A percentile compares a stretch with the other conserved stretches of the same genome.
Evolutionary conservation across 805 yeast species (phyloP).

Genomic region (Barnettozyma salicaria): DNA sequence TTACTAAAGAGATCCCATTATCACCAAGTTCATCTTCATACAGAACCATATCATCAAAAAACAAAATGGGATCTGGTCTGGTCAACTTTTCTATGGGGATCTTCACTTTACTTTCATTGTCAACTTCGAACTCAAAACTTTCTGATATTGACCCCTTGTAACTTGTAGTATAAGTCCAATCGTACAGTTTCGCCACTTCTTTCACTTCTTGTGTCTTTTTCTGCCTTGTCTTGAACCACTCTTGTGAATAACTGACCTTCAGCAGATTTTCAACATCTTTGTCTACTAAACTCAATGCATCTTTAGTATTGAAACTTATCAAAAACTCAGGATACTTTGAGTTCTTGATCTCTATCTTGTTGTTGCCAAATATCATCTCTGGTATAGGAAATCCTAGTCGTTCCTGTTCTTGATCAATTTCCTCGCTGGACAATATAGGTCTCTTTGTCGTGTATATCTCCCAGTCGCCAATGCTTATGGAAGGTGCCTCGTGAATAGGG

Average conservation of each 20-base stretch:
- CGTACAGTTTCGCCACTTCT: conserved; percentile 75
- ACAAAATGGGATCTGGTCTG: conserved; percentile 77
- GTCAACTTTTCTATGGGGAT: conserved; percentile 70
- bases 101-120: conserved; percentile 23
- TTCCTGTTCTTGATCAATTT: conserved; percentile 58
- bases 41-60: conserved; percentile 81
- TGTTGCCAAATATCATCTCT: conserved; percentile 95
- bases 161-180: conserved; percentile 90
- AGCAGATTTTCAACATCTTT: conserved; percentile 46
- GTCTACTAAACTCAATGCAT: conserved; percentile 59
- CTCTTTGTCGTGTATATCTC: conserved; percentile 61
- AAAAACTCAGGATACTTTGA: conserved; percentile 32
- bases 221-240: conserved; percentile 52
- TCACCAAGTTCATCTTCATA: conserved; percentile 97
- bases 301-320: conserved; percentile 68
- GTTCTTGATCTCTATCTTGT: conserved; percentile 49
- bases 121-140: conserved; percentile 21
- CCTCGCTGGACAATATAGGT: conserved; percentile 71
- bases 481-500: conserved; percentile 61
- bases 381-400: conserved; percentile 78
- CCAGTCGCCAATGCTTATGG: conserved; percentile 73
- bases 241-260: conserved; percentile 80
- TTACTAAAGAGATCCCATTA: conserved; percentile 79
- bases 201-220: conserved; percentile 38
- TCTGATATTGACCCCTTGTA: conserved; percentile 56